Evolutionary conservation across 2,329 filamentous ascomycete genomes (phyloP).

Genomic region (Exophiala sideris): DNA sequence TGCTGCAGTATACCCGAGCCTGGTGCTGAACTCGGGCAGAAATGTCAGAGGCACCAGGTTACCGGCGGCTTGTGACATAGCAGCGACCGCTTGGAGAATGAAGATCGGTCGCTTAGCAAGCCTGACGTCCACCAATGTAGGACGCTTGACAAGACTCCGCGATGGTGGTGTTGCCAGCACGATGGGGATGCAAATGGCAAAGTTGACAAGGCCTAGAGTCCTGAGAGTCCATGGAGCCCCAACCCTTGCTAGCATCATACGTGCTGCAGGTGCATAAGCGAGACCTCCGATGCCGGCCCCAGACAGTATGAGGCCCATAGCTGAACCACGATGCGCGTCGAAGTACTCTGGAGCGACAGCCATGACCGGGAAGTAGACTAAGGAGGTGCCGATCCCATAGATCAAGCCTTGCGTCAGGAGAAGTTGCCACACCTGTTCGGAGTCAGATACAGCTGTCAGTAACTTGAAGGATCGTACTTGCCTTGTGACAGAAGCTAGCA

Average conservation of each 20-base stretch:
- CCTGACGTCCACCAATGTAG: constrained; percentile 35
- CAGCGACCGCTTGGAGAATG: constrained; percentile 36
- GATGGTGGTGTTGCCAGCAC: constrained; percentile 30
- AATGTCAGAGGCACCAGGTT: constrained; percentile 42
- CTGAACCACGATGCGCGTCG: constrained; percentile 53
- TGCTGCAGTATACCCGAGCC: constrained; percentile 35
- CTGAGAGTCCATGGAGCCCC: constrained; percentile 40
- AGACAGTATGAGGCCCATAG: constrained; percentile 58
- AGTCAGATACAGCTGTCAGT: neutral
- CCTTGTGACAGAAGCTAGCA: constrained; percentile 35
- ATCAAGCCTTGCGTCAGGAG: constrained; percentile 60
- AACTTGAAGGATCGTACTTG: constrained; percentile 2
- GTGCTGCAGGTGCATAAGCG: constrained; percentile 45
- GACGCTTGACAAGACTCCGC: constrained; percentile 27
- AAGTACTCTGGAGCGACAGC: constrained; percentile 62
- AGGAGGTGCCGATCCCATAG: constrained; percentile 61
- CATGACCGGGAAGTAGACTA: constrained; percentile 57
- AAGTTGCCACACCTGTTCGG: constrained; percentile 55
- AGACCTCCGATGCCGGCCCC: constrained; percentile 60
- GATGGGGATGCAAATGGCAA: constrained; percentile 34
- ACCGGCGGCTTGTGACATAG: constrained; percentile 38
- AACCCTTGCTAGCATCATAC: constrained; percentile 32
- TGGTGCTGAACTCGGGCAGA: constrained; percentile 38
- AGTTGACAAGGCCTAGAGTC: constrained; percentile 19
- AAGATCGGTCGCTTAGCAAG: constrained; percentile 37